Percentiles rank a stretch among this genome's conserved stretches.
Conservation (phyloP, 176 grass and related monocot genomes). For the Puya raimondii region DNA sequence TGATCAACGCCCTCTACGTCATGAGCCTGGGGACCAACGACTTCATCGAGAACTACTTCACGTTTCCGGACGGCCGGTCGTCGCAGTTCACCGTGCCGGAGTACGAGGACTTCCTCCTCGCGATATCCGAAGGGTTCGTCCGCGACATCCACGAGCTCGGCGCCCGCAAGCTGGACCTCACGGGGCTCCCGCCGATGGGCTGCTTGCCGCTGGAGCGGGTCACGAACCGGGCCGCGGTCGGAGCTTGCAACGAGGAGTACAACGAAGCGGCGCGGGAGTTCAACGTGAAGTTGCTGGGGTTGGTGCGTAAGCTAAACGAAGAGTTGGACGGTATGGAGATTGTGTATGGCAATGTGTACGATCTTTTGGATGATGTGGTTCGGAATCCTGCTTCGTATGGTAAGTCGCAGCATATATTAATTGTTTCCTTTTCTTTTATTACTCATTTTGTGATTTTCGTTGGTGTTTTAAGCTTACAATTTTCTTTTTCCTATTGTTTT, state of each 20-base stretch:
- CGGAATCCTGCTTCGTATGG: conserved; percentile 28
- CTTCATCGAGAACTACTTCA: conserved; percentile 45
- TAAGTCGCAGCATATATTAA: not conserved
- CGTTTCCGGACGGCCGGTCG: not conserved
- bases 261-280: conserved; percentile 30
- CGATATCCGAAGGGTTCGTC: conserved; percentile 22
- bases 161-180: conserved; percentile 37
- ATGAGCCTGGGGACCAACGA: conserved; percentile 70
- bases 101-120: conserved; percentile 35
- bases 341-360: conserved; percentile 28
- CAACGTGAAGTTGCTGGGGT: conserved; percentile 23
- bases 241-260: conserved; percentile 34
- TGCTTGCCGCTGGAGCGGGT: conserved; percentile 34
- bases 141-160: conserved; percentile 26
- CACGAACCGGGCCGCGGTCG: conserved; percentile 13
- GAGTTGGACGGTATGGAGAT: conserved; percentile 22
- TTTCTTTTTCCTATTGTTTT: no score
- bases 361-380: conserved; percentile 7
- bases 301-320: conserved; percentile 14
- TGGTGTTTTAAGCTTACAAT: no score
- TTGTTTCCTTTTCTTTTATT: no score
- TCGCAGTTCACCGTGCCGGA: conserved; percentile 26
- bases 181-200: conserved; percentile 40
- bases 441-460: no score
- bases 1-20: conserved; percentile 36